Conservation (phyloP, 2,329 filamentous ascomycete species). For the Tolypocladium cylindrosporum region DNA sequence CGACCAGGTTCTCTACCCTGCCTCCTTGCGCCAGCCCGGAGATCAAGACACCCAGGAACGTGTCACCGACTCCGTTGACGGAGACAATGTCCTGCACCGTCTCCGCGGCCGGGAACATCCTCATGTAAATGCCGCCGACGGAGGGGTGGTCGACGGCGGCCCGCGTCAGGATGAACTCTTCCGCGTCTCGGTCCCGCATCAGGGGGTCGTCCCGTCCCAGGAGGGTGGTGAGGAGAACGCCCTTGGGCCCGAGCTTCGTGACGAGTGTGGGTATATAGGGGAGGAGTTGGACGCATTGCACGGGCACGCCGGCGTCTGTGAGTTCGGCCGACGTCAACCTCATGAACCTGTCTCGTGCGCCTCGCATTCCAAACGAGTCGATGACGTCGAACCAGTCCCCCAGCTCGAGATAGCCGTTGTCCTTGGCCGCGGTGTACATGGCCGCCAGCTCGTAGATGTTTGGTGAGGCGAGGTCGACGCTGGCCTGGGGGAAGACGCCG, state of each 20-base stretch:
- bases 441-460: slow-evolving; percentile 73
- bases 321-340: slow-evolving; percentile 55
- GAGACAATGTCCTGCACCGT: slow-evolving; percentile 65
- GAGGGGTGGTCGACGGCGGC: slow-evolving; percentile 39
- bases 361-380: slow-evolving; percentile 66
- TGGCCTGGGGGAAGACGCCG: slow-evolving; percentile 47
- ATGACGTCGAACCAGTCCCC: slow-evolving; percentile 71
- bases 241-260: slow-evolving; percentile 69
- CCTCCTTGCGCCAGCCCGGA: slow-evolving; percentile 60
- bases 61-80: slow-evolving; percentile 92
- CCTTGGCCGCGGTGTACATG: slow-evolving; percentile 64
- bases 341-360: slow-evolving; percentile 63
- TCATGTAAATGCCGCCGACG: slow-evolving; percentile 75
- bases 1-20: slow-evolving; percentile 52
- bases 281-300: slow-evolving; percentile 73
- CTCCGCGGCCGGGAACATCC: slow-evolving; percentile 56
- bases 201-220: slow-evolving; percentile 58
- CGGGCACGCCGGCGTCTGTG: slow-evolving; percentile 72
- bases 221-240: slow-evolving; percentile 66
- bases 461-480: slow-evolving; percentile 69
- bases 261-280: slow-evolving; percentile 80
- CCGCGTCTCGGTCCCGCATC: slow-evolving; percentile 50
- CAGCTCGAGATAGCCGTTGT: slow-evolving; percentile 57
- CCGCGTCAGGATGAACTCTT: slow-evolving; percentile 63
- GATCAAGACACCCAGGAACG: slow-evolving; percentile 78